A percentile compares a stretch with the other conserved stretches of the same genome.
Conservation (phyloP, 1,284 basidiomycete species). For the Rhodofomes roseus region DNA sequence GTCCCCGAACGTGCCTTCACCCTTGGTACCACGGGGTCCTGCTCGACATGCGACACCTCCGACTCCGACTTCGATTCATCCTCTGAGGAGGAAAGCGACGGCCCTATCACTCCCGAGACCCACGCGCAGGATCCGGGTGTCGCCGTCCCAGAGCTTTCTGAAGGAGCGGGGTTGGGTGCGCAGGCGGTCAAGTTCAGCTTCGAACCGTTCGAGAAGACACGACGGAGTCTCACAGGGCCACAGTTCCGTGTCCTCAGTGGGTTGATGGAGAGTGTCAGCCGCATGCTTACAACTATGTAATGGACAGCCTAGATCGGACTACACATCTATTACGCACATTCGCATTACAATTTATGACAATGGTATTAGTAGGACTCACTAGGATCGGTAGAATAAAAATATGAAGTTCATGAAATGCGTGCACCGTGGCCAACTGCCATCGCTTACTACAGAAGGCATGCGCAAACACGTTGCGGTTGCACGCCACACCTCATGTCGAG, state of each 20-base stretch:
- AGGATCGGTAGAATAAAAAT: no score
- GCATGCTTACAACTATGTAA: neutral
- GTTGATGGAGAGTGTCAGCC: neutral
- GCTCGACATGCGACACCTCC: neutral
- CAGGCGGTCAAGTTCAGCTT: neutral
- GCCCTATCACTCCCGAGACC: constrained; percentile 22
- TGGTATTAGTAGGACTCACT: no score
- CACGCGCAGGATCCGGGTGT: constrained; percentile 13
- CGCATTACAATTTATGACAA: no score
- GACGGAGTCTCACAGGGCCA: neutral
- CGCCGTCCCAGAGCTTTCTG: constrained; percentile 9
- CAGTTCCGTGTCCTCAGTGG: neutral
- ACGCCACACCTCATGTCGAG: no score
- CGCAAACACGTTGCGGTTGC: neutral
- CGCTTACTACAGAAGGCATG: no score
- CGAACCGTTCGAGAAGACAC: neutral
- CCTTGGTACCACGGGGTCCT: neutral
- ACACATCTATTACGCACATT: neutral
- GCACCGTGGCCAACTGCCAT: no score
- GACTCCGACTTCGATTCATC: neutral
- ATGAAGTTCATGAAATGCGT: no score
- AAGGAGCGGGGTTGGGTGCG: neutral
- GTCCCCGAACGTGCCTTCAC: neutral
- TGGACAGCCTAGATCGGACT: neutral
- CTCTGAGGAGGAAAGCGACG: constrained; percentile 4